A percentile compares a stretch with the other conserved stretches of the same genome.
Evolutionary conservation across 192 early-diverging fungal genomes (phyloP).

Genomic region (Dispira parvispora): DNA sequence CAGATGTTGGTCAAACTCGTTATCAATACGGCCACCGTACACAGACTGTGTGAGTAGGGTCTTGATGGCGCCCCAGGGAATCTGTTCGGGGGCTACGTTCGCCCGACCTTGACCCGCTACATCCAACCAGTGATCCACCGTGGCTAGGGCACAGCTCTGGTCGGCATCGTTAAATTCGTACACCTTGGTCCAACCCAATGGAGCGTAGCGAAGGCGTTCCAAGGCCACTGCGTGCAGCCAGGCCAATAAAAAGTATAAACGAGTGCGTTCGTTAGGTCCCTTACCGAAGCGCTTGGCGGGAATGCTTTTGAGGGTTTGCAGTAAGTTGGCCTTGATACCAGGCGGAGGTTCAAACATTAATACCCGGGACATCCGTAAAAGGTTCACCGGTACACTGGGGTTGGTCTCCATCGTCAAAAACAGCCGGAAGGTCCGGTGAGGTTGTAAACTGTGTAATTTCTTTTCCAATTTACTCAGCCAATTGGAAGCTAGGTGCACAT

Average conservation of each 20-base stretch:
- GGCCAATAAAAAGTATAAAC: conserved; percentile 86
- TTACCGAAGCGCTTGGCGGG: conserved; percentile 30
- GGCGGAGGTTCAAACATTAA: conserved; percentile 94
- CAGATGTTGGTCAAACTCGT: conserved; percentile 70
- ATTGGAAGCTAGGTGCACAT: conserved; percentile 87
- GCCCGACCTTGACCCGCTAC: conserved; percentile 53
- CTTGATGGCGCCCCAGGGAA: conserved; percentile 91
- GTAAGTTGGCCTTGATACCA: conserved; percentile 86
- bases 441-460: conserved; percentile 69
- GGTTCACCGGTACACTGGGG: conserved; percentile 84
- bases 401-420: conserved; percentile 98
- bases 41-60: conserved; percentile 72
- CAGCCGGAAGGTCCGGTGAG: conserved; percentile 72
- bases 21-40: conserved; percentile 97
- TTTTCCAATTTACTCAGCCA: conserved; percentile 97
- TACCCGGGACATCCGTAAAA: conserved; percentile 75
- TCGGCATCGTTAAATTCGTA: conserved; percentile 99
- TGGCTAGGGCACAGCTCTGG: conserved; percentile 72
- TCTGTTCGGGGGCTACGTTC: conserved; percentile 84
- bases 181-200: conserved; percentile 90
- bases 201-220: conserved; percentile 92
- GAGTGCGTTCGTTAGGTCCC: conserved; percentile 69
- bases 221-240: conserved; percentile 93
- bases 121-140: conserved; percentile 89
- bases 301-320: conserved; percentile 60